Evolutionary conservation across 140 eudicot species (phyloP), one percentile per base, ranked within the genome.

Genomic region (Ambrosia hybrid): DNA sequence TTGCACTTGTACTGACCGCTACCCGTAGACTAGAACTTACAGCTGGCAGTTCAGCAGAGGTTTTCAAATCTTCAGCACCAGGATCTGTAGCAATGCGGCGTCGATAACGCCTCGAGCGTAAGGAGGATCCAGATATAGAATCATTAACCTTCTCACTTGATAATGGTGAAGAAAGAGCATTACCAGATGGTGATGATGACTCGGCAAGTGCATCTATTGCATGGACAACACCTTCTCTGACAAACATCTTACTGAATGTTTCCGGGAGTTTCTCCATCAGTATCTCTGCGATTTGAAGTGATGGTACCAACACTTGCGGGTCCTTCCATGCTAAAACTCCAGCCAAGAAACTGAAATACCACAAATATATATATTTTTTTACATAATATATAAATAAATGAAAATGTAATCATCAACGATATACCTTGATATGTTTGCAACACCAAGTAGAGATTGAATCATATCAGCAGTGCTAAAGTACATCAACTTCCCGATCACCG

Each of bases 191-290:
- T 43, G 73, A 65, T 71, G 67, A 39, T 17, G 94, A 76, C 41
- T 84, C 87, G 37, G 81, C 72, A 51, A 92, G 84, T 51, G 91
- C 51, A 58, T 89, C 95, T 12, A 89, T 81, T 17, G 98, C 98
- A 80, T 92, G 98, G 21, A 92, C 92, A 9, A 92, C 95, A 46
- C 98, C 96, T 85, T 92, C 98, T 72, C 98, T 83, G 9, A 87
- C 92, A 81, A 89, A 92, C 90, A 89, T 87, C 84, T 92, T 93
- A 65, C 96, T 81, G 78, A 95, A 95, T 43, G 92, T 91, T 60
- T 76, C 92, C 7, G 99, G 97, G 37, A 95, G 95, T 70, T 95
- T 95, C 75, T 95, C 94, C 97, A 95, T 95, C 58, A 95, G 71
- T 21, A 95, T 95, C 76, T 95, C 96, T 0, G 99, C 89, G 21